Evolutionary conservation across 2,329 filamentous ascomycete genomes (phyloP).

Genomic region (Colletotrichum sp.): DNA sequence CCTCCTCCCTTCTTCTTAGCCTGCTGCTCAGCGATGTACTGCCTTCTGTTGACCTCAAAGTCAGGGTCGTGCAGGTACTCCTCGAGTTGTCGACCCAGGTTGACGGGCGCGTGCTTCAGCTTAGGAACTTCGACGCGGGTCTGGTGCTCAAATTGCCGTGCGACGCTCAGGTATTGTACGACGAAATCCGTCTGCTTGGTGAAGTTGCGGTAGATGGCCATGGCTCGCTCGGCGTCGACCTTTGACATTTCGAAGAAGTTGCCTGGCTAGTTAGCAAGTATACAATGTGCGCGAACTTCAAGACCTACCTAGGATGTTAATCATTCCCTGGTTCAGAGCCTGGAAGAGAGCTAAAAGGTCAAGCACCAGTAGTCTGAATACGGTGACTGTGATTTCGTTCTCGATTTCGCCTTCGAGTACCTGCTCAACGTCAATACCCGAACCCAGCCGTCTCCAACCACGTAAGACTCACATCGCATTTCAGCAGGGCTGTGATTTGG

Average conservation of each 20-base stretch:
- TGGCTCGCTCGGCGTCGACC: slow-evolving; percentile 87
- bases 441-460: background rate
- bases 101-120: slow-evolving; percentile 95
- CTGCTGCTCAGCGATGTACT: slow-evolving; percentile 89
- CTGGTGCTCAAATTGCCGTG: slow-evolving; percentile 88
- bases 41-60: slow-evolving; percentile 90
- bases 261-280: slow-evolving; percentile 54
- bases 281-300: slow-evolving; percentile 3
- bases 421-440: slow-evolving; percentile 45
- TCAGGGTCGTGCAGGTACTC: slow-evolving; percentile 95
- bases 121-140: slow-evolving; percentile 95
- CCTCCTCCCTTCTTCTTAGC: slow-evolving; percentile 60
- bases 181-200: slow-evolving; percentile 91
- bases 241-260: slow-evolving; percentile 99
- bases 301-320: slow-evolving; percentile 86
- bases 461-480: slow-evolving; percentile 78
- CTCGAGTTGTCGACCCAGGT: slow-evolving; percentile 85
- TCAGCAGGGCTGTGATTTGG: slow-evolving; percentile 83
- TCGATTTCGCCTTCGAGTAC: slow-evolving; percentile 87
- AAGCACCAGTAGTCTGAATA: slow-evolving; percentile 88
- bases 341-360: slow-evolving; percentile 92
- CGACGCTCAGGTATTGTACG: slow-evolving; percentile 86
- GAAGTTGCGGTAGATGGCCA: slow-evolving; percentile 92
- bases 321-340: slow-evolving; percentile 94
- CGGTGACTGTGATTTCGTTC: slow-evolving; percentile 95